phyloP scores from a whole-genome alignment of 2,329 filamentous ascomycete species.

The Exophiala dermatitidis region DNA sequence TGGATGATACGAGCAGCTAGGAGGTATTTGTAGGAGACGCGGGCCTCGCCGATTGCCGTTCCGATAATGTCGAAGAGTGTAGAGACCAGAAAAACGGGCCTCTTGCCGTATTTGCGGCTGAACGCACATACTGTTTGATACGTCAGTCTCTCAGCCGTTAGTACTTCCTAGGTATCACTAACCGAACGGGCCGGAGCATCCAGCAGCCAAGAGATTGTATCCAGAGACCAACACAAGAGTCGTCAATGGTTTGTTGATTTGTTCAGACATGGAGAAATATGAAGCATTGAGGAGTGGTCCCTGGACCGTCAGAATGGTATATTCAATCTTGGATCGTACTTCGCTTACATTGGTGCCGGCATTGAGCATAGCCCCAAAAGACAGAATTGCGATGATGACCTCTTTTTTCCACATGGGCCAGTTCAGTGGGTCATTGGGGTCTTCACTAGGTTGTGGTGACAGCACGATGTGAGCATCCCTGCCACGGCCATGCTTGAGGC shows the following conservation, averaged over 20 bases:
- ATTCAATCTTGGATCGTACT: not conserved
- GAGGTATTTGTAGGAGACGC: slow-evolving; percentile 22
- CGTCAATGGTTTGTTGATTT: slow-evolving; percentile 18
- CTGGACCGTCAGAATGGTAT: slow-evolving; percentile 1
- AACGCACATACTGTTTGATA: slow-evolving; percentile 31
- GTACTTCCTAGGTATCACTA: not conserved
- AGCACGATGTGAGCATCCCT: slow-evolving; percentile 21
- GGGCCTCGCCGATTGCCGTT: slow-evolving; percentile 22
- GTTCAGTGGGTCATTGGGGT: slow-evolving; percentile 31
- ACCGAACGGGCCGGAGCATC: slow-evolving; percentile 23
- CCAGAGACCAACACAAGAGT: slow-evolving; percentile 22
- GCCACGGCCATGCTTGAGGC: slow-evolving; percentile 24
- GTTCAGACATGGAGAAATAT: slow-evolving; percentile 18
- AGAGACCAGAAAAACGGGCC: slow-evolving; percentile 26
- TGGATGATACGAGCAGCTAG: slow-evolving; percentile 25
- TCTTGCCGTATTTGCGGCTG: slow-evolving; percentile 40
- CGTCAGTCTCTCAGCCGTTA: not conserved
- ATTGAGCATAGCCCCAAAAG: slow-evolving; percentile 28
- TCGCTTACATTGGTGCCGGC: slow-evolving; percentile 23
- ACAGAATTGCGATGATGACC: slow-evolving; percentile 28
- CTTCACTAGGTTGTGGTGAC: slow-evolving; percentile 28
- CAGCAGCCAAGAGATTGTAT: slow-evolving; percentile 25
- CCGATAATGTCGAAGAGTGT: slow-evolving; percentile 25
- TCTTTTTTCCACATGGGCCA: slow-evolving; percentile 30
- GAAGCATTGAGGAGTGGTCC: slow-evolving; percentile 24